phyloP scores from a whole-genome alignment of 139 green algal species.

The Chlamydomonas incerta region DNA sequence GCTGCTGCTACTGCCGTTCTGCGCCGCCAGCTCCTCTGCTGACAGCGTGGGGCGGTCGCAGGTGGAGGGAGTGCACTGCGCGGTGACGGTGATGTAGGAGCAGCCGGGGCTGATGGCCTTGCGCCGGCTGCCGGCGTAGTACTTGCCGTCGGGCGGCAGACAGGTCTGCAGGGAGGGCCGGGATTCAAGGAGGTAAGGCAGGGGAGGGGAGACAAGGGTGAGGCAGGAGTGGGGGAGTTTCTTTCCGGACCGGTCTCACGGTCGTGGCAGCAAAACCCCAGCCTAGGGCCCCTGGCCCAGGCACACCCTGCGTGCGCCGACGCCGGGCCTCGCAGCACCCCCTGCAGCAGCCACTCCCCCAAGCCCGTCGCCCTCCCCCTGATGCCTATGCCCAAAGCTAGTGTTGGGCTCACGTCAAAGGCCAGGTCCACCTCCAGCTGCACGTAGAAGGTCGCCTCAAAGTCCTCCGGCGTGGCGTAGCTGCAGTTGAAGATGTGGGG shows the following conservation, averaged over 20 bases:
- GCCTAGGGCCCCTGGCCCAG: too few species aligned
- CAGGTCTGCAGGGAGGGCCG: not conserved
- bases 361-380: too few species aligned
- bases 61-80: not conserved
- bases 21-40: not conserved
- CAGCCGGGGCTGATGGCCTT: not conserved
- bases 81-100: not conserved
- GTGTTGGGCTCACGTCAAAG: not conserved
- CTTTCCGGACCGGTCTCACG: too few species aligned
- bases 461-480: not conserved
- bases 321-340: too few species aligned
- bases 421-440: not conserved
- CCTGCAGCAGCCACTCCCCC: too few species aligned
- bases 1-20: not conserved
- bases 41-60: not conserved
- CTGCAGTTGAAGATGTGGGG: not conserved
- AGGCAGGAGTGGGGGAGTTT: too few species aligned
- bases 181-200: too few species aligned
- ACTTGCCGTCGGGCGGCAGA: not conserved
- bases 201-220: too few species aligned
- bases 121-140: not conserved
- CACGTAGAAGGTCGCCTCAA: not conserved
- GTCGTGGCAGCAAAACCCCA: too few species aligned
- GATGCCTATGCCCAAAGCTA: not conserved
- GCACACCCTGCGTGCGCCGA: too few species aligned